Evolutionary conservation across 2,329 filamentous ascomycete genomes (phyloP), one percentile per base, ranked within the genome.

Genomic region (Blastomyces parvus): DNA sequence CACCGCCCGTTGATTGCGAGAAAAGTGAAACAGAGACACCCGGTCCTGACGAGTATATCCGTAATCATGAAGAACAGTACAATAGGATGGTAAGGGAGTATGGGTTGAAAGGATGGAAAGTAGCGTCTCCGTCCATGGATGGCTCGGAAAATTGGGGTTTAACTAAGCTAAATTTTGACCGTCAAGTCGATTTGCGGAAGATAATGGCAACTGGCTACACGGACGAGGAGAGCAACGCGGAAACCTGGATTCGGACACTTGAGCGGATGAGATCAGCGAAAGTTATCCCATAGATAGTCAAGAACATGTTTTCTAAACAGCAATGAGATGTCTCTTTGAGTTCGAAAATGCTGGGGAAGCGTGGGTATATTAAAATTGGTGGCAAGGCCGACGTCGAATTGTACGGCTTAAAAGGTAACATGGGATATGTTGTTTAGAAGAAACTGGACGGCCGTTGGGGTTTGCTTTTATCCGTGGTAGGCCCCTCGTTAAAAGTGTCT

Each of bases 121-220:
- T 65, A 13, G 38, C 13, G 38, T 66, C 64, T 44, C 65, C 64
- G 36, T 53, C 62, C 13, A 64, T 66, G 63, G 65, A 65, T 36
- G 65, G 65, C 5, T 63, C 64, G 36, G 60, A 55, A 61, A 67
- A 65, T 63, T 67, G 65, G 65, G 64, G 62, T 3, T 56, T 67
- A 36, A 65, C 64, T 17, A 65, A 63, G 22, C 50, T 65, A 38
- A 63, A 64, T 50, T 64, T 63, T 30, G 50, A 67, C 53, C 60
- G 64, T 52, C 59, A 64, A 6, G 52, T 66, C 7, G 59, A 59
- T 52, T 64, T 66, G 44, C 46, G 59, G 11, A 66, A 65, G 44
- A 44, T 66, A 60, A 63, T 52, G 56, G 59, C 62, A 53, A 64
- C 50, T 11, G 64, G 66, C 9, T 64, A 63, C 44, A 25, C 22